These are phyloP conservation scores for Diaporthe sp. DNA, from an alignment of 2,329 filamentous ascomycete species.

Conservation along the genomic window DNA sequence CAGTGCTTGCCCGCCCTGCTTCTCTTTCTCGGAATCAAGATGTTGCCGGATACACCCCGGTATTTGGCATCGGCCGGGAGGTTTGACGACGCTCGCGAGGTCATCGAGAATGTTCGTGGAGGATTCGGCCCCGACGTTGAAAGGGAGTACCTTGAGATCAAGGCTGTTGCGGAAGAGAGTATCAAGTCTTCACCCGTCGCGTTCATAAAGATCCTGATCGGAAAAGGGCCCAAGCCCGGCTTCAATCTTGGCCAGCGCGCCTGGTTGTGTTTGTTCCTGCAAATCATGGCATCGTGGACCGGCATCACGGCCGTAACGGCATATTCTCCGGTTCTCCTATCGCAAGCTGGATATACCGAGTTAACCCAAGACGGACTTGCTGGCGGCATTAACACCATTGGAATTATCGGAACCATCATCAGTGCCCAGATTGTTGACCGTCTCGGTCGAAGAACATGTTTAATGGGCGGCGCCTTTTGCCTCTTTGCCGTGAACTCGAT, in stretches of 20 bases:
- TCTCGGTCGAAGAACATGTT: conserved; percentile 58
- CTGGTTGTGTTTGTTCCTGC: conserved; percentile 56
- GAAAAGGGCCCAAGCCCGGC: conserved; percentile 50
- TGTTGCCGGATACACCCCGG: conserved; percentile 62
- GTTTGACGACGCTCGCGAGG: conserved; percentile 51
- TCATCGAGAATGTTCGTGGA: conserved; percentile 51
- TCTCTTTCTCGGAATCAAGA: conserved; percentile 54
- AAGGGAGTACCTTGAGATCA: conserved; percentile 57
- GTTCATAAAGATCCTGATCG: neutral
- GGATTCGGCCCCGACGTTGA: conserved; percentile 53
- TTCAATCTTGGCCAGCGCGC: conserved; percentile 57
- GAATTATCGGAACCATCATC: conserved; percentile 65
- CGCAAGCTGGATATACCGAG: conserved; percentile 52
- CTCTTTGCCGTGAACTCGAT: conserved; percentile 59
- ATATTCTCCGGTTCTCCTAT: conserved; percentile 53
- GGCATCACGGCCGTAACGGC: conserved; percentile 58
- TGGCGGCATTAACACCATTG: conserved; percentile 65
- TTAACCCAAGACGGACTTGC: conserved; percentile 62
- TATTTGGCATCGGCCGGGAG: conserved; percentile 48
- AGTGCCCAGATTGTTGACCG: conserved; percentile 65
- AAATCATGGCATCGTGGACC: conserved; percentile 60
- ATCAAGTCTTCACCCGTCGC: conserved; percentile 51
- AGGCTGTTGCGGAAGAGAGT: conserved; percentile 56
- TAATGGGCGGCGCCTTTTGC: conserved; percentile 55
- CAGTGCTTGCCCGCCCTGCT: conserved; percentile 58